Percentiles rank a stretch among this genome's conserved stretches.
Evolutionary conservation across 306 rosid genomes (phyloP).

Genomic region (Corylus heterophylla): DNA sequence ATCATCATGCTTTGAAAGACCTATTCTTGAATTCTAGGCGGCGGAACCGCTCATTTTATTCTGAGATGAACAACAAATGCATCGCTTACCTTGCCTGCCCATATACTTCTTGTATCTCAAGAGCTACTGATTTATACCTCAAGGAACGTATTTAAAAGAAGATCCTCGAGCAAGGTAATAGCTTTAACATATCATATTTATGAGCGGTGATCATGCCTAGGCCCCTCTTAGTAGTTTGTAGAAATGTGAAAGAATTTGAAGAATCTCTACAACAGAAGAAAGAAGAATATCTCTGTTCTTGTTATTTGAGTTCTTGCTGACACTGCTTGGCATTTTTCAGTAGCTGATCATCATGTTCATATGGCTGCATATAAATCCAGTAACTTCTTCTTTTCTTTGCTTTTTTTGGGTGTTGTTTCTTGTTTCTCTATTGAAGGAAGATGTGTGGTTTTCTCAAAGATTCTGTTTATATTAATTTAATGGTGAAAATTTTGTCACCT

Average conservation of each 20-base stretch:
- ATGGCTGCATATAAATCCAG: background rate
- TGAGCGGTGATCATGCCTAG: background rate
- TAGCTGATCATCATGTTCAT: background rate
- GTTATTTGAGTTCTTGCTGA: background rate
- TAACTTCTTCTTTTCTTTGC: background rate
- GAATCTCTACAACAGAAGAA: conserved; percentile 1
- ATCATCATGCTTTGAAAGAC: conserved; percentile 8
- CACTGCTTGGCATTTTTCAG: background rate
- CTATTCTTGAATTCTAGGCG: background rate
- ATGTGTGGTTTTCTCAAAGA: background rate
- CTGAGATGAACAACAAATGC: background rate
- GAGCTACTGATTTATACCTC: background rate
- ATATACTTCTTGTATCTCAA: background rate
- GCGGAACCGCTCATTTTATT: conserved; percentile 4
- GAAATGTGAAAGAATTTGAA: background rate
- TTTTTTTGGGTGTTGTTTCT: background rate
- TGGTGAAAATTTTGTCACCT: background rate
- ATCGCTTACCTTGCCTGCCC: background rate
- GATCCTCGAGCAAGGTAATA: background rate
- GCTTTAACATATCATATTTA: background rate
- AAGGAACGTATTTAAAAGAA: background rate
- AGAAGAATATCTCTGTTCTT: background rate
- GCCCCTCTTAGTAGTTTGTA: background rate
- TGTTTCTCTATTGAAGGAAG: background rate
- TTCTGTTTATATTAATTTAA: background rate